Conservation (phyloP, 2,329 filamentous ascomycete genomes). For the Trichophyton equinum region DNA sequence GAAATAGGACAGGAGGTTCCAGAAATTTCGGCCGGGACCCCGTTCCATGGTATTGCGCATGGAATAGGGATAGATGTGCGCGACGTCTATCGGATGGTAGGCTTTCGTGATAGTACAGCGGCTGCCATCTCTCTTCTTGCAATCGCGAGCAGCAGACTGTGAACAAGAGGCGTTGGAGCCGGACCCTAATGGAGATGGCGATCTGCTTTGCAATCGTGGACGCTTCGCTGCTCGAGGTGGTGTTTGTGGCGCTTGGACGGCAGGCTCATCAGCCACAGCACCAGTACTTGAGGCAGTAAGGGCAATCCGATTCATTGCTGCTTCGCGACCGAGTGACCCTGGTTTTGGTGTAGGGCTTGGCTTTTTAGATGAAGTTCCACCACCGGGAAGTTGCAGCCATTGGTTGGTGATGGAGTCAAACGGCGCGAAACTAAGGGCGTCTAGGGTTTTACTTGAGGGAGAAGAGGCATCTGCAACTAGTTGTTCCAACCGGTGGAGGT, state of each 20-base stretch:
- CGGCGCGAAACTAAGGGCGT: background rate
- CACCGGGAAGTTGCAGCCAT: background rate
- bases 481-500: background rate
- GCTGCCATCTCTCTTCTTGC: background rate
- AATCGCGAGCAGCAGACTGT: background rate
- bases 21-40: background rate
- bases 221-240: background rate
- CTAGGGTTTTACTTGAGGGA: background rate
- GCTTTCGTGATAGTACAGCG: conserved; percentile 7
- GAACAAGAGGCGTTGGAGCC: background rate
- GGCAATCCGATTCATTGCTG: background rate
- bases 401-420: background rate
- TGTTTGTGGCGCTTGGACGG: background rate
- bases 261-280: background rate
- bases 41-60: background rate
- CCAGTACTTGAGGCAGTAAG: background rate
- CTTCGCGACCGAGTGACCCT: background rate
- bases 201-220: background rate
- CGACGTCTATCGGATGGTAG: conserved; percentile 7
- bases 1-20: conserved; percentile 9
- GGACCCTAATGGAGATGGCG: background rate
- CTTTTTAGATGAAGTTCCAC: background rate
- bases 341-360: background rate
- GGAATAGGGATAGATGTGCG: conserved; percentile 11
- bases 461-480: background rate